phyloP scores from a whole-genome alignment of 768 basidiomycete species.

The Mrakia frigida region DNA sequence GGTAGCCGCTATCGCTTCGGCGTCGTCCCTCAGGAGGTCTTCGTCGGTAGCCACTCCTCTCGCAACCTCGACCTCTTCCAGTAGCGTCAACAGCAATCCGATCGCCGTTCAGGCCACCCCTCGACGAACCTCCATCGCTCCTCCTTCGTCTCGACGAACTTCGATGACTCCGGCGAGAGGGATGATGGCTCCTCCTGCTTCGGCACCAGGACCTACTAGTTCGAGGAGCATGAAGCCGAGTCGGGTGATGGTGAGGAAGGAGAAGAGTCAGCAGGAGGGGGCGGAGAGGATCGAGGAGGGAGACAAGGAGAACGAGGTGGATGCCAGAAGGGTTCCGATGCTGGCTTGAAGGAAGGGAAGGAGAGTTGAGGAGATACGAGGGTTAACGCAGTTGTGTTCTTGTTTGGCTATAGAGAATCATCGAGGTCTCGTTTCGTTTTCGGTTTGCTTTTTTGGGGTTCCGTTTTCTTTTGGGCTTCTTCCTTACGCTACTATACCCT shows the following conservation, averaged over 20 bases:
- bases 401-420: no score
- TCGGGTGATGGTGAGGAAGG: conserved; percentile 15
- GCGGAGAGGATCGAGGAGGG: conserved; percentile 1
- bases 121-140: not conserved
- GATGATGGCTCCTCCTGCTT: not conserved
- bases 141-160: not conserved
- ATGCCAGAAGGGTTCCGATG: not conserved
- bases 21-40: not conserved
- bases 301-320: conserved; percentile 7
- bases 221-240: not conserved
- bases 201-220: not conserved
- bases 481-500: no score
- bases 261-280: not conserved
- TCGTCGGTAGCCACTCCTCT: not conserved
- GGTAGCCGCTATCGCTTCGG: not conserved
- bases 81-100: not conserved
- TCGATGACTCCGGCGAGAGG: conserved; percentile 2
- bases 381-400: no score
- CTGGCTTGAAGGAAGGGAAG: not conserved
- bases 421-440: no score
- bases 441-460: no score
- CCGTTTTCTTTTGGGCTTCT: no score
- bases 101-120: not conserved
- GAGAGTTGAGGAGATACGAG: no score
- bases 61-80: not conserved